Evolutionary conservation across 192 early-diverging fungal genomes (phyloP).

Genomic region (Entomortierella lignicola): DNA sequence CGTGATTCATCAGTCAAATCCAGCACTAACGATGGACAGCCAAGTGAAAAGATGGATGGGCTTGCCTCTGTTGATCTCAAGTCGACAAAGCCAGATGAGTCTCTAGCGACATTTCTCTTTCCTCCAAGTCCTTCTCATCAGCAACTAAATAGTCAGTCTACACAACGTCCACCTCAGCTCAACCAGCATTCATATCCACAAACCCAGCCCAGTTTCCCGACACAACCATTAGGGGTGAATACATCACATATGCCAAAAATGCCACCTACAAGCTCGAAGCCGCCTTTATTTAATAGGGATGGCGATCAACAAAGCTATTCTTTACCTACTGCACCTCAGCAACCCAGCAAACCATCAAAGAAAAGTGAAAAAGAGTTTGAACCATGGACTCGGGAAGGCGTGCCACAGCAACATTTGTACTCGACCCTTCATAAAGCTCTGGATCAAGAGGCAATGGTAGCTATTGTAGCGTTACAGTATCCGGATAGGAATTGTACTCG

Average conservation of each 20-base stretch:
- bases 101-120: constrained; percentile 14
- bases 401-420: constrained; percentile 24
- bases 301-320: neutral
- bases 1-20: neutral
- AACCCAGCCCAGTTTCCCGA: constrained; percentile 11
- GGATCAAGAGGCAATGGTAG: constrained; percentile 36
- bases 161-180: constrained; percentile 8
- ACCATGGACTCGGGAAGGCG: neutral
- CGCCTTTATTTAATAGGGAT: constrained; percentile 2
- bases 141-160: neutral
- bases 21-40: neutral
- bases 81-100: constrained; percentile 14
- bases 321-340: neutral
- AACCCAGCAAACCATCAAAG: neutral
- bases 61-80: neutral
- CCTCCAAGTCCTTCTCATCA: neutral
- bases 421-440: constrained; percentile 31
- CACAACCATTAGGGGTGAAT: constrained; percentile 8
- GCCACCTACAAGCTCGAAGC: constrained; percentile 26
- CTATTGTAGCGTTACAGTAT: constrained; percentile 45
- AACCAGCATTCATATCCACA: constrained; percentile 5
- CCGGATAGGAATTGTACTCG: constrained; percentile 34
- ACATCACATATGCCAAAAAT: constrained; percentile 15
- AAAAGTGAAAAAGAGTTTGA: constrained; percentile 7
- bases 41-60: neutral